phyloP scores from a whole-genome alignment of 352 stramenopile genomes.

The Globisporangium heterothallicum region DNA sequence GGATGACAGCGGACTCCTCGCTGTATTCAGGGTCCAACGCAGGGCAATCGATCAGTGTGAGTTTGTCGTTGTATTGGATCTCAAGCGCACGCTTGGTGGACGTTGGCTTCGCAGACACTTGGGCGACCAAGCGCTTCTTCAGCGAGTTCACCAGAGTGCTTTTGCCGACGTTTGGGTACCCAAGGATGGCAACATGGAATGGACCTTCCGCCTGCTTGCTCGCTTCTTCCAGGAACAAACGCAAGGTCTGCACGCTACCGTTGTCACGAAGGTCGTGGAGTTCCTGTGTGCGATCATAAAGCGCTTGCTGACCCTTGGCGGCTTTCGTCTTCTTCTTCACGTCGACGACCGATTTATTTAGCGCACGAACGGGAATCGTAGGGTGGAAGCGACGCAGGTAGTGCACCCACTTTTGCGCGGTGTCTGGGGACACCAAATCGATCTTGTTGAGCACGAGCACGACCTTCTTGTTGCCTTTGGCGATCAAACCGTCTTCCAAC shows the following conservation, averaged over 20 bases:
- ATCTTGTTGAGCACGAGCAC: constrained; percentile 99
- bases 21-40: constrained; percentile 96
- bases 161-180: constrained; percentile 97
- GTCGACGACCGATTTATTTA: constrained; percentile 87
- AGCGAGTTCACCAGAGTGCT: constrained; percentile 95
- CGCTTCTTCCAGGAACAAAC: constrained; percentile 96
- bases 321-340: constrained; percentile 84
- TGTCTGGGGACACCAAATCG: constrained; percentile 90
- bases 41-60: constrained; percentile 95
- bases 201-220: constrained; percentile 67
- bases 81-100: constrained; percentile 85
- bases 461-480: constrained; percentile 93
- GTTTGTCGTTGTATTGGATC: constrained; percentile 95
- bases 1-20: constrained; percentile 72
- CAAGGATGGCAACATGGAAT: constrained; percentile 94
- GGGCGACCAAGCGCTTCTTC: constrained; percentile 64
- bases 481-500: constrained; percentile 94
- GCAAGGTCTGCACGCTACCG: constrained; percentile 82
- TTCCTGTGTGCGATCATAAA: constrained; percentile 69
- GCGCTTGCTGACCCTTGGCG: constrained; percentile 52
- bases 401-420: constrained; percentile 91
- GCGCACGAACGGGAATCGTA: constrained; percentile 86
- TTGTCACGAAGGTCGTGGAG: constrained; percentile 70
- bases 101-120: constrained; percentile 43
- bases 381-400: constrained; percentile 93